Evolutionary conservation across 176 grass and related monocot genomes (phyloP), one percentile per base, ranked within the genome.

Genomic region (Triticum aestivum): DNA sequence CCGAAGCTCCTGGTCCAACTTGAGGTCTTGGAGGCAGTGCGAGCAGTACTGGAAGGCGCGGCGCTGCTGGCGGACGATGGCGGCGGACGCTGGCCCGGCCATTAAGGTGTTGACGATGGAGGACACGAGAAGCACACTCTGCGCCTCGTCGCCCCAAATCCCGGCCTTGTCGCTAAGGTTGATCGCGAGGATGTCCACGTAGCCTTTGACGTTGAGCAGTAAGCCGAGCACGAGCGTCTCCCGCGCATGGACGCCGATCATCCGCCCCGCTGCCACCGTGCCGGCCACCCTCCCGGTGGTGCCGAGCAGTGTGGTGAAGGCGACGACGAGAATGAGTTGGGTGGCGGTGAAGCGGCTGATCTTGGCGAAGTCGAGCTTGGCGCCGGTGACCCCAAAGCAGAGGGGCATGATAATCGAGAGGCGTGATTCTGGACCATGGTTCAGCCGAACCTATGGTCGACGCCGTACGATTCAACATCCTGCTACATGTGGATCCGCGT

Each of bases 121-220:
- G 0, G 91, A 76, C 1, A 95, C 3, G 51, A 91, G 77, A 17
- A 95, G 79, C 78, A 93, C 71, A 27, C 78, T 58, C 64, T 77
- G 81, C 35, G 72, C 68, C 1, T 67, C 37, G 15, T 88, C 49
- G 6, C 84, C 81, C 93, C 93, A 95, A 1, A 90, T 47, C 3
- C 85, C 23, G 12, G n/a, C 24, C 27, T 27, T 71, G 62, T 76
- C 2, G 2, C 84, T 86, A 0, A 92, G 69, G 81, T 81, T 75
- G 78, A 97, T 83, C 69, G 86, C 86, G 30, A 97, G 52, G 62
- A 97, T 69, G 61, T 97, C 94, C 6, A 89, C 70, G 75, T 97
- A 89, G 4, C 94, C 94, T 66, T 94, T 97, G 17, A 85, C 92
- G 45, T 97, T 97, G 65, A 97, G 87, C 68, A 97, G 58, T 9